These are phyloP conservation scores for Cladorrhinum sp. DNA, from an alignment of 2,329 filamentous ascomycete genomes.

Conservation along the genomic window DNA sequence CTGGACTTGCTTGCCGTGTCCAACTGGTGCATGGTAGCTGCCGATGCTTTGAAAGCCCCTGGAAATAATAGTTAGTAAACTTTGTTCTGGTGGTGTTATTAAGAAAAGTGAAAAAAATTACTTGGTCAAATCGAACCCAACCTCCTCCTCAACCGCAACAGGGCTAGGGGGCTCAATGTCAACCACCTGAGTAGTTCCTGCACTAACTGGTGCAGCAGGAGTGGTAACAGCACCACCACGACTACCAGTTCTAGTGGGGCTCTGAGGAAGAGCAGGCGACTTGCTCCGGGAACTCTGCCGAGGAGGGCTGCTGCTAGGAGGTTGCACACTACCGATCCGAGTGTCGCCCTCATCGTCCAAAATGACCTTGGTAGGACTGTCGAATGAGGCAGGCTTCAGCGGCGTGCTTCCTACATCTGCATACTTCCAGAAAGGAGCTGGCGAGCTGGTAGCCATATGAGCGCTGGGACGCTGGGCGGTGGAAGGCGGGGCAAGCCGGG, in stretches of 20 bases:
- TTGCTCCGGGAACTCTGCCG: slow-evolving; percentile 41
- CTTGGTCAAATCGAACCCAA: slow-evolving; percentile 58
- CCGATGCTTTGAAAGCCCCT: slow-evolving; percentile 66
- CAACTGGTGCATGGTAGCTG: slow-evolving; percentile 56
- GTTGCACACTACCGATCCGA: slow-evolving; percentile 31
- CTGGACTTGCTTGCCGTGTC: slow-evolving; percentile 44
- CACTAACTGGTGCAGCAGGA: too few relatives aligned
- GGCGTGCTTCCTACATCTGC: slow-evolving; percentile 74
- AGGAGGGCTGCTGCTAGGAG: slow-evolving; percentile 57
- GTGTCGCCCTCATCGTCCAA: slow-evolving; percentile 23
- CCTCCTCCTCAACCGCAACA: background rate
- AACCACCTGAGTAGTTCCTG: background rate
- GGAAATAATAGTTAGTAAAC: slow-evolving; percentile 28
- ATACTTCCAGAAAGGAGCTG: slow-evolving; percentile 86
- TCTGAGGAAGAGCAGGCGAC: slow-evolving; percentile 45
- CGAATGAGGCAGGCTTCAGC: slow-evolving; percentile 50
- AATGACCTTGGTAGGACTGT: slow-evolving; percentile 57
- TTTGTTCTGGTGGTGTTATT: background rate
- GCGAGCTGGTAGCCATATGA: slow-evolving; percentile 81
- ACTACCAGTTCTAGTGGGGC: slow-evolving; percentile 42
- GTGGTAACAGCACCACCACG: slow-evolving; percentile 7
- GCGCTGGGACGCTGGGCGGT: slow-evolving; percentile 79
- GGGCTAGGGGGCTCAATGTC: background rate
- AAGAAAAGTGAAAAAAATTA: slow-evolving; percentile 32
- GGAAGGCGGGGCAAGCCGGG: slow-evolving; percentile 73